Evolutionary conservation across 495 filamentous ascomycete genomes (phyloP), one percentile per base, ranked within the genome.

Genomic region (Aspergillus asperescens): DNA sequence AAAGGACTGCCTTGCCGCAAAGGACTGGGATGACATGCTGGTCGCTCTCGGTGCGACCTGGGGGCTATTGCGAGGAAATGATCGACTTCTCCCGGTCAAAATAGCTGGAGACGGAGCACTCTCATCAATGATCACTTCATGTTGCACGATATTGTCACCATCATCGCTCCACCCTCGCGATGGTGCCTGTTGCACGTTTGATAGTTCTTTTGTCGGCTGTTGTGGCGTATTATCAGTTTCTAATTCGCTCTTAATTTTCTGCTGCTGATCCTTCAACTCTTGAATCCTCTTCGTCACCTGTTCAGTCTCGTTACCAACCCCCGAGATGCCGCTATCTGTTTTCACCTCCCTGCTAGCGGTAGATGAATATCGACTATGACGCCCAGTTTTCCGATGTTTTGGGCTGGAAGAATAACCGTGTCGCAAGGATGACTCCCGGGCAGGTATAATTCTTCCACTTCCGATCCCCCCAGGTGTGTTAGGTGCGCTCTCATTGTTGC

Each of bases 71-170:
- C 77, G 70, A n/a, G 75, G 62, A 64, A 48, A 75, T 65, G 51
- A 75, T 67, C 70, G 84, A 75, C 54, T 68, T 51, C 68, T 72
- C 7, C 73, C 67, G 9, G 73, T 76, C 43, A 81, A 77, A 18
- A 89, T 75, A 1, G 81, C 78, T 4, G 86, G 86, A 3, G 83
- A 83, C 7, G 86, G 86, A 1, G 86, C 86, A 48, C 82, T 85
- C 37, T 86, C 83, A 22, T 86, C 81, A 38, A 66, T 51, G 18
- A 35, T 50, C 15, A 63, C 52, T 19, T 68, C 67, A 38, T 65
- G 42, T 50, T 54, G 34, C 24, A 29, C 58, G 15, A 22, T 63
- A 32, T 39, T 55, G 42, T 32, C 58, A 45, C 57, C 65, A 50
- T 47, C 52, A 57, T 64, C 65, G 50, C 60, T 66, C 7, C 42